These are phyloP conservation scores for Colletotrichum sojae DNA, from an alignment of 2,329 filamentous ascomycete genomes.

Conservation along the genomic window DNA sequence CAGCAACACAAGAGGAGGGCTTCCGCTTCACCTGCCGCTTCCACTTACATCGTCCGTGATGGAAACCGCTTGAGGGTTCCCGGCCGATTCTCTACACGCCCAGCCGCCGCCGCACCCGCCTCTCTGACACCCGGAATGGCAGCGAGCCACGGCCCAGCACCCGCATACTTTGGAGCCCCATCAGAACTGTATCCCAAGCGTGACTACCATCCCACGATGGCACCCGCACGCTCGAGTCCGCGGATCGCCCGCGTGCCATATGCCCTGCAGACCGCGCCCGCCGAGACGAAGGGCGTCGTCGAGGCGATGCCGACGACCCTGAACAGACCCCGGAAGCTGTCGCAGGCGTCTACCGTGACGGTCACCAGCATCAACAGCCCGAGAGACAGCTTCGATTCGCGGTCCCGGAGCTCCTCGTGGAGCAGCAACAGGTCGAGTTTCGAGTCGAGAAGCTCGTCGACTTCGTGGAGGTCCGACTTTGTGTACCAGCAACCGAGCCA, in stretches of 20 bases:
- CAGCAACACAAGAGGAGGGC: constrained; percentile 41
- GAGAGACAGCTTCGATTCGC: constrained; percentile 46
- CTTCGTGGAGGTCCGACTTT: constrained; percentile 45
- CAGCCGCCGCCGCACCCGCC: neutral
- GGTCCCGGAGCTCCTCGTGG: constrained; percentile 48
- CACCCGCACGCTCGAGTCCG: constrained; percentile 17
- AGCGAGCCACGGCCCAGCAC: constrained; percentile 35
- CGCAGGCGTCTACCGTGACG: constrained; percentile 46
- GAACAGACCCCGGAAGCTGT: constrained; percentile 56
- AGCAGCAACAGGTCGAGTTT: constrained; percentile 57
- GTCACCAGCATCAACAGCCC: constrained; percentile 48
- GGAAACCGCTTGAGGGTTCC: constrained; percentile 37
- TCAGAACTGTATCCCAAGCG: constrained; percentile 38
- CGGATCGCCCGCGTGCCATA: constrained; percentile 26
- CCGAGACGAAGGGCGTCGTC: constrained; percentile 41
- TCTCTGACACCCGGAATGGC: constrained; percentile 30
- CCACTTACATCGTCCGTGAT: constrained; percentile 34
- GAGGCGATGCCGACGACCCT: constrained; percentile 45
- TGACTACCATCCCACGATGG: constrained; percentile 31
- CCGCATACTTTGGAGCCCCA: constrained; percentile 39
- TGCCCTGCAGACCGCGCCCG: constrained; percentile 46
- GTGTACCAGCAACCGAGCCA: constrained; percentile 44
- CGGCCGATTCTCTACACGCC: constrained; percentile 29
- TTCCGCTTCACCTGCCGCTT: constrained; percentile 39
- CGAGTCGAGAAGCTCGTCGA: constrained; percentile 55